These are phyloP conservation scores for Colletotrichum endophyticum DNA, from an alignment of 2,329 filamentous ascomycete species.

Conservation along the genomic window DNA sequence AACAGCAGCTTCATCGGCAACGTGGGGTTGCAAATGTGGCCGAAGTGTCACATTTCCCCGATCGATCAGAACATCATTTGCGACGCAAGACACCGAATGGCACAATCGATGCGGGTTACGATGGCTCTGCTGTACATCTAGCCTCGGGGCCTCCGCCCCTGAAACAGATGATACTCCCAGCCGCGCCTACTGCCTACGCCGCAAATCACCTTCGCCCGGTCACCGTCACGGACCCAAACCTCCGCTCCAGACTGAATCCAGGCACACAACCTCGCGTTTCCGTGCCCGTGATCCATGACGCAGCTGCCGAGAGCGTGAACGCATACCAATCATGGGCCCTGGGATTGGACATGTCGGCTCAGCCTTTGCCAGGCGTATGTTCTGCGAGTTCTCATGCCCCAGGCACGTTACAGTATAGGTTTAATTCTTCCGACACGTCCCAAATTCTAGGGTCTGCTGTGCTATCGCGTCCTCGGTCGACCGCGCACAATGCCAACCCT, in stretches of 20 bases:
- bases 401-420: background rate
- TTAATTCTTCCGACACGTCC: background rate
- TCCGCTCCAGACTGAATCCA: background rate
- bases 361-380: background rate
- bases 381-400: background rate
- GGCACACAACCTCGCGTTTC: background rate
- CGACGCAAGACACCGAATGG: conserved; percentile 93
- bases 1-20: conserved; percentile 29
- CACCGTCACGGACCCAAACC: background rate
- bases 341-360: background rate
- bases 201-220: conserved; percentile 21
- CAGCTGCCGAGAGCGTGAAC: background rate
- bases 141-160: conserved; percentile 75
- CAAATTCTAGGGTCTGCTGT: background rate
- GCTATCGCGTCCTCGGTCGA: background rate
- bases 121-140: conserved; percentile 79
- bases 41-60: conserved; percentile 20
- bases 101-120: conserved; percentile 90
- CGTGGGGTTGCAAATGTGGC: conserved; percentile 6
- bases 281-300: background rate
- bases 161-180: conserved; percentile 83
- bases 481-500: background rate
- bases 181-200: conserved; percentile 30
- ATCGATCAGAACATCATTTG: conserved; percentile 73
- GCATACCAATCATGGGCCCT: background rate